Evolutionary conservation across 148 eudicot genomes (phyloP).

Genomic region (Tetragonia tetragonoides): DNA sequence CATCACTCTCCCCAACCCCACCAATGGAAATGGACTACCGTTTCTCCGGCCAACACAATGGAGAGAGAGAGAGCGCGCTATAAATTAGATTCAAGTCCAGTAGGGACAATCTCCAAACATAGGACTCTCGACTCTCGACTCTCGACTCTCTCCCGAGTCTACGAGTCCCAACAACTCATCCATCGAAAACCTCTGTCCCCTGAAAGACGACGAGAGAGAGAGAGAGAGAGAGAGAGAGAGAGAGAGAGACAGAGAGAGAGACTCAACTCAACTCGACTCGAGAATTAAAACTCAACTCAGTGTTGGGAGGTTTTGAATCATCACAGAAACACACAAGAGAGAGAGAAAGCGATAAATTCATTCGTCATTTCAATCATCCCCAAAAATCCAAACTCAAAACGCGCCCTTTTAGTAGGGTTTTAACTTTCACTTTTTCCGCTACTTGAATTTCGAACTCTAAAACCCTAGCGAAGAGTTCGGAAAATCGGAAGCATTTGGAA

Average conservation of each 20-base stretch:
- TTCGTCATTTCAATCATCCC: background rate
- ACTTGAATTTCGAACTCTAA: background rate
- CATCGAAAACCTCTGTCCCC: background rate
- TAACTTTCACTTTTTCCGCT: background rate
- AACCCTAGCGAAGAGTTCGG: conserved; percentile 26
- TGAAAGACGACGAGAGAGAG: background rate
- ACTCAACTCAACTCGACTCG: too few relatives aligned
- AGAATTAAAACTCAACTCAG: too few relatives aligned
- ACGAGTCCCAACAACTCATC: background rate
- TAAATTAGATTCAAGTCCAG: background rate
- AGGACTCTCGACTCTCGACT: conserved; percentile 9
- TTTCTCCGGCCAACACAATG: too few relatives aligned
- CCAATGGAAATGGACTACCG: too few relatives aligned
- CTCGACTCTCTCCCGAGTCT: conserved; percentile 2
- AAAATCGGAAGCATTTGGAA: background rate
- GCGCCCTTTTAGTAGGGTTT: background rate
- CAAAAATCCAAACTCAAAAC: conserved; percentile 9
- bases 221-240: too few relatives aligned
- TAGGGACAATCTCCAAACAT: background rate
- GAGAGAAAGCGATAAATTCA: background rate
- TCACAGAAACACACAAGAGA: background rate
- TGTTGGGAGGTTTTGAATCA: background rate
- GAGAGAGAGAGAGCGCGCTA: too few relatives aligned
- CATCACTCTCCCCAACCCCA: too few relatives aligned
- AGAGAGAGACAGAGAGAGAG: background rate